These are phyloP conservation scores for Echites panduratus DNA, from an alignment of 257 asterid genomes.

Conservation along the genomic window DNA sequence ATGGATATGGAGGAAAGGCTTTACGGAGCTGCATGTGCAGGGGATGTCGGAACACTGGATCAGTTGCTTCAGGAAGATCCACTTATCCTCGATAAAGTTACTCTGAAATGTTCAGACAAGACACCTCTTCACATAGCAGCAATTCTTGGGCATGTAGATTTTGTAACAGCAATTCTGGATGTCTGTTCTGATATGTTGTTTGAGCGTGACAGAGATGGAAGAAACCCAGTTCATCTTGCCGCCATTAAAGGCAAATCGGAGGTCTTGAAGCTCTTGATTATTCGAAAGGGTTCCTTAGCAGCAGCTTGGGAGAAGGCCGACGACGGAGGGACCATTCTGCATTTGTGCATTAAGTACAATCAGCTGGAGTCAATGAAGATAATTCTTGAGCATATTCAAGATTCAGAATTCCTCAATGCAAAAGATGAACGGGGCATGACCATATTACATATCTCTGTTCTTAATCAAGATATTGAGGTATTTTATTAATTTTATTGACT, in stretches of 20 bases:
- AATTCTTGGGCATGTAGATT: slow-evolving; percentile 21
- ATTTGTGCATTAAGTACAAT: slow-evolving; percentile 31
- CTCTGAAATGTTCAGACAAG: not conserved
- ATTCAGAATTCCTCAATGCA: slow-evolving; percentile 7
- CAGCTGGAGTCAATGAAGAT: slow-evolving; percentile 25
- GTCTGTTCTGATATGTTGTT: slow-evolving; percentile 18
- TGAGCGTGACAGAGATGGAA: slow-evolving; percentile 22
- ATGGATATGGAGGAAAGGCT: slow-evolving; percentile 17
- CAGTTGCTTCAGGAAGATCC: not conserved
- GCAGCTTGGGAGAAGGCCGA: slow-evolving; percentile 24
- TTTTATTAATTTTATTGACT: too few species aligned
- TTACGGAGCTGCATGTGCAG: not conserved
- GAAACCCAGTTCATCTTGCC: slow-evolving; percentile 36
- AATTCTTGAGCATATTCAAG: slow-evolving; percentile 20
- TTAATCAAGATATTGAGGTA: slow-evolving; percentile 17
- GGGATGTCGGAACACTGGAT: not conserved
- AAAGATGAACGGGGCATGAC: slow-evolving; percentile 38
- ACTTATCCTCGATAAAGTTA: not conserved
- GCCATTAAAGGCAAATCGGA: slow-evolving; percentile 30
- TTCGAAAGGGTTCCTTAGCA: slow-evolving; percentile 13
- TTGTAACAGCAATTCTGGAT: slow-evolving; percentile 17
- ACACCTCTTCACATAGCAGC: slow-evolving; percentile 45
- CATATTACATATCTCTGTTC: slow-evolving; percentile 22
- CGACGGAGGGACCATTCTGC: slow-evolving; percentile 20
- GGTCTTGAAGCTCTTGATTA: slow-evolving; percentile 23